These are phyloP conservation scores for Fragaria nilgerrensis DNA, from an alignment of 306 rosid species.

Conservation along the genomic window DNA sequence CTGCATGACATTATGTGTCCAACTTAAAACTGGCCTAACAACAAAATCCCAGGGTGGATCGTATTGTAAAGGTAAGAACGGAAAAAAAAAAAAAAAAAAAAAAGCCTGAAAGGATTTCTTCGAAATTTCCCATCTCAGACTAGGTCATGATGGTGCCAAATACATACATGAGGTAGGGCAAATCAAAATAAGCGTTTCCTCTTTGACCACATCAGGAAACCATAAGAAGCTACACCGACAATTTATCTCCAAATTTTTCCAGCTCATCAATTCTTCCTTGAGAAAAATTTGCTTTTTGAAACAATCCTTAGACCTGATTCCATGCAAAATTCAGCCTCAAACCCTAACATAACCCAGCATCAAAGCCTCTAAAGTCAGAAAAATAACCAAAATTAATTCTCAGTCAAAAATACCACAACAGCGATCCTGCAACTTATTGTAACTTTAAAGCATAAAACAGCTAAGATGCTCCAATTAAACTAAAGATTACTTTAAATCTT, in stretches of 20 bases:
- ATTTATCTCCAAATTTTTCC: background rate
- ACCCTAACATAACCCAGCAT: background rate
- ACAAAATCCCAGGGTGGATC: background rate
- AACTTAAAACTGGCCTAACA: background rate
- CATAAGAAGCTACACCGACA: background rate
- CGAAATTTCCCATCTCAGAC: background rate
- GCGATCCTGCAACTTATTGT: background rate
- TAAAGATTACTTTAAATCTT: background rate
- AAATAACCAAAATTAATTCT: too few species aligned
- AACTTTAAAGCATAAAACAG: background rate
- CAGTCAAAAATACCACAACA: background rate
- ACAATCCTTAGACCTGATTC: background rate
- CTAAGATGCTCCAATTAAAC: background rate
- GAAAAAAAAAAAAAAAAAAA: too few species aligned
- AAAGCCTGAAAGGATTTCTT: background rate
- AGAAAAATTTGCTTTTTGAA: background rate
- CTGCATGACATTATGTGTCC: background rate
- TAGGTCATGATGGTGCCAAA: background rate
- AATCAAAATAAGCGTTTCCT: background rate
- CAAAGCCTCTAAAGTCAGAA: background rate
- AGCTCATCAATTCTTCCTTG: background rate
- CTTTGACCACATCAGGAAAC: background rate
- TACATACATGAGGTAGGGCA: background rate
- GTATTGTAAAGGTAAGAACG: background rate
- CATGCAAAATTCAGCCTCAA: background rate